These are phyloP conservation scores for Sugiyamaella pinicola DNA, from an alignment of 1,139 yeast genomes.

Conservation along the genomic window DNA sequence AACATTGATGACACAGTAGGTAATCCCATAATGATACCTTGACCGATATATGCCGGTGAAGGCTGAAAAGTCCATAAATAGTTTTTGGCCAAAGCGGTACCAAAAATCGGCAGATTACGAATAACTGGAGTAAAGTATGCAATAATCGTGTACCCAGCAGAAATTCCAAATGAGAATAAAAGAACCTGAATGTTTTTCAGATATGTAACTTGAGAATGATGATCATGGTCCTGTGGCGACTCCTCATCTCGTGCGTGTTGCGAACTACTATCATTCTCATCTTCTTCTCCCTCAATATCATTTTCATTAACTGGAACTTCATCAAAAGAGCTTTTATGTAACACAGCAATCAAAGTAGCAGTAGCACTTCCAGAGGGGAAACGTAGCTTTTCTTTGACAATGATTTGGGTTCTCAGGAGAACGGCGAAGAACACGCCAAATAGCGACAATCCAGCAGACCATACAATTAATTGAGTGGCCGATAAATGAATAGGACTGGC, in stretches of 20 bases:
- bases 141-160: constrained; percentile 70
- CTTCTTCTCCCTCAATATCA: constrained; percentile 22
- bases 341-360: constrained; percentile 84
- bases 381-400: constrained; percentile 78
- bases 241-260: constrained; percentile 16
- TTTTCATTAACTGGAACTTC: constrained; percentile 26
- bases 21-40: constrained; percentile 96
- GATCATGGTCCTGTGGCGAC: constrained; percentile 21
- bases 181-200: constrained; percentile 61
- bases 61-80: constrained; percentile 91
- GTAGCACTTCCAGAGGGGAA: constrained; percentile 98
- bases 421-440: constrained; percentile 96
- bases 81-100: constrained; percentile 58
- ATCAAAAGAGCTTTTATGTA: constrained; percentile 56
- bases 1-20: constrained; percentile 91
- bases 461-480: constrained; percentile 59
- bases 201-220: constrained; percentile 42
- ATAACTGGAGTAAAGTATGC: constrained; percentile 75
- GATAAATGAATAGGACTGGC: constrained; percentile 37
- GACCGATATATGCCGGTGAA: constrained; percentile 96
- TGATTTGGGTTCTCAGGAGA: constrained; percentile 81
- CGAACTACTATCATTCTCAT: constrained; percentile 8
- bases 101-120: constrained; percentile 74
- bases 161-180: constrained; percentile 60
- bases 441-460: constrained; percentile 86